Evolutionary conservation across 306 rosid genomes (phyloP).

Genomic region (Begonia fuchsioides): DNA sequence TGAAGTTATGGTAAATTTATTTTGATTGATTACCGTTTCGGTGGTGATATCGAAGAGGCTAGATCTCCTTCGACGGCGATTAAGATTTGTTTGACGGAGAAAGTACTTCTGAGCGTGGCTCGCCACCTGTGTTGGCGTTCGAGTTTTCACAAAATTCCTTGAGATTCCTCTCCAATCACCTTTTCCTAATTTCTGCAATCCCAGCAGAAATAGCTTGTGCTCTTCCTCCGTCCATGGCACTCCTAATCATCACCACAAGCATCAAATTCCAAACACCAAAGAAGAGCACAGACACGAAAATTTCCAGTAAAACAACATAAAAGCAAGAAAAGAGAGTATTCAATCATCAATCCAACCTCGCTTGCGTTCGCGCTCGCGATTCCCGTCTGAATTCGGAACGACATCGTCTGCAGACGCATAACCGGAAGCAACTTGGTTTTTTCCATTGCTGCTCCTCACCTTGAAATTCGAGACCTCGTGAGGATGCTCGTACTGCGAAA

Average conservation of each 20-base stretch:
- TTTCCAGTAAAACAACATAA: not conserved
- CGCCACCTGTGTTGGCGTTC: constrained; percentile 97
- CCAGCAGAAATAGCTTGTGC: constrained; percentile 81
- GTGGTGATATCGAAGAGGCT: constrained; percentile 97
- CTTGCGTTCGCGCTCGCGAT: constrained; percentile 88
- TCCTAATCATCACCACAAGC: constrained; percentile 35
- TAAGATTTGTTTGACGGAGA: constrained; percentile 78
- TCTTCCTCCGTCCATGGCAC: constrained; percentile 99
- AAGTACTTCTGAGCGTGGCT: constrained; percentile 97
- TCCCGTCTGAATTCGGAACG: constrained; percentile 46
- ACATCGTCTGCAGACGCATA: constrained; percentile 86
- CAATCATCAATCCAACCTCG: constrained; percentile 39
- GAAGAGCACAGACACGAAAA: not conserved
- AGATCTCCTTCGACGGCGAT: constrained; percentile 99
- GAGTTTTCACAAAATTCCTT: constrained; percentile 77
- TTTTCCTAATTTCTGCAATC: constrained; percentile 92
- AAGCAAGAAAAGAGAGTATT: constrained; percentile 2
- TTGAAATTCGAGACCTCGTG: constrained; percentile 11
- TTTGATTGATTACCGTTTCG: constrained; percentile 43
- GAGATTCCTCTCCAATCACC: constrained; percentile 99
- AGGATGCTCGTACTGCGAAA: constrained; percentile 79
- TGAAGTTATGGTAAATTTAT: not conserved
- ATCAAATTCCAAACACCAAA: not conserved
- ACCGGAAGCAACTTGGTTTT: constrained; percentile 32
- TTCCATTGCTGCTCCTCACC: constrained; percentile 9